These are phyloP conservation scores for Neospora caninum DNA, from an alignment of 169 alveolate species.

Conservation along the genomic window DNA sequence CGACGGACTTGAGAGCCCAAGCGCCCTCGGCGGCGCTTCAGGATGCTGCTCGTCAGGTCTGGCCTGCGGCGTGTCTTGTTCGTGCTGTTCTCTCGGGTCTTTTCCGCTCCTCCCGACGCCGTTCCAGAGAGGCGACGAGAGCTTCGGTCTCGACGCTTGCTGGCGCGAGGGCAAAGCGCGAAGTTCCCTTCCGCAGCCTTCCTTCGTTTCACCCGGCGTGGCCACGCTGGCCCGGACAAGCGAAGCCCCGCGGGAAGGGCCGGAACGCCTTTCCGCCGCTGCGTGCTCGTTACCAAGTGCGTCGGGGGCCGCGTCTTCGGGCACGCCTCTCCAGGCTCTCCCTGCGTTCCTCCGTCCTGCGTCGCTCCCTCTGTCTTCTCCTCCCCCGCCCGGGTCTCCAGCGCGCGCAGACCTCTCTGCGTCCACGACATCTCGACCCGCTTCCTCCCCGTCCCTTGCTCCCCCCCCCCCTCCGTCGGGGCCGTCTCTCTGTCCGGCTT, in stretches of 20 bases:
- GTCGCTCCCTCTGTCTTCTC: not conserved
- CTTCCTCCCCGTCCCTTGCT: not conserved
- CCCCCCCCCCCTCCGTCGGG: not conserved
- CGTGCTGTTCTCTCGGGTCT: not conserved
- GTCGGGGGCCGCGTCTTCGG: not conserved
- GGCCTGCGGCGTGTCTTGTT: not conserved
- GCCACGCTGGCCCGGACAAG: not conserved
- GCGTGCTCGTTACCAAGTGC: not conserved
- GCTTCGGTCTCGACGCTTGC: not conserved
- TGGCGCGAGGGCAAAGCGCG: not conserved
- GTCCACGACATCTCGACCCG: not conserved
- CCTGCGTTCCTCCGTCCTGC: not conserved
- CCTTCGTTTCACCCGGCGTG: not conserved
- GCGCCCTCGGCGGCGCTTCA: not conserved
- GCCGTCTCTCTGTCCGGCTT: not conserved
- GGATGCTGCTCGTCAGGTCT: not conserved
- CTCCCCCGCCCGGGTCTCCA: not conserved
- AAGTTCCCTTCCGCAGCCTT: not conserved
- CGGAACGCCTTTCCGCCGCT: not conserved
- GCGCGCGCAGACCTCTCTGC: not conserved
- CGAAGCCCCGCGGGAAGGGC: not conserved
- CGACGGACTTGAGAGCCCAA: not conserved
- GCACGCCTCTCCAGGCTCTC: not conserved
- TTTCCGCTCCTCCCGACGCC: not conserved
- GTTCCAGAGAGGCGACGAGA: not conserved